Base-by-base conservation (phyloP, 164 flowering plant species). In the Warburgia ugandensis region DNA sequence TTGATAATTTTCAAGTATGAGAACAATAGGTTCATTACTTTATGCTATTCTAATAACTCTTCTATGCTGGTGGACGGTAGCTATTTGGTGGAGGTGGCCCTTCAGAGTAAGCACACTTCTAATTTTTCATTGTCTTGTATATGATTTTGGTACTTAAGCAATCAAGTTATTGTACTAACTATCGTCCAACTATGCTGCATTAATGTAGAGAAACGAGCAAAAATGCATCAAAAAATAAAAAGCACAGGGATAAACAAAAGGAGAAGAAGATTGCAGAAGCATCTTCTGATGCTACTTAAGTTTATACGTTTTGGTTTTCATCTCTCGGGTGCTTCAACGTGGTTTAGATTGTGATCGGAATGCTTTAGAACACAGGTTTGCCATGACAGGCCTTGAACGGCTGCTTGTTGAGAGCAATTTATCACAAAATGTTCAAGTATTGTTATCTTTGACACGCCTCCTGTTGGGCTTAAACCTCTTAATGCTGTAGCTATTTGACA, bases 261-360 rank as follows among this genome's bases (percentile, higher is more conserved):
- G 97, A 84, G 77, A 91, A 91, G 56, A 91, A 81, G 56, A 84
- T 83, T 25, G 77, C 84, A 5, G 92, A 74, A 56, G 77, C 63
- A 4, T 62, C 75, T 36, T 40, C 71, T 51, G 65, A 68, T 16
- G 45, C 68, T 31, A 33, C n/a, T n/a, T n/a, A n/a, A n/a, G n/a
- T n/a, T n/a, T n/a, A n/a, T n/a, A n/a, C n/a, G n/a, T n/a, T n/a
- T n/a, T n/a, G n/a, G n/a, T n/a, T n/a, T n/a, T n/a, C n/a, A n/a
- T n/a, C n/a, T n/a, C n/a, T n/a, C n/a, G n/a, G n/a, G n/a, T n/a
- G n/a, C n/a, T n/a, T n/a, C n/a, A n/a, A n/a, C n/a, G n/a, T n/a
- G n/a, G n/a, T n/a, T n/a, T n/a, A n/a, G n/a, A n/a, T n/a, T n/a
- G n/a, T n/a, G n/a, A n/a, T n/a, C n/a, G n/a, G n/a, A n/a, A n/a